A percentile compares a stretch with the other conserved stretches of the same genome.
Conservation (phyloP, 305 asterid species). For the Caryopteris hybrid region DNA sequence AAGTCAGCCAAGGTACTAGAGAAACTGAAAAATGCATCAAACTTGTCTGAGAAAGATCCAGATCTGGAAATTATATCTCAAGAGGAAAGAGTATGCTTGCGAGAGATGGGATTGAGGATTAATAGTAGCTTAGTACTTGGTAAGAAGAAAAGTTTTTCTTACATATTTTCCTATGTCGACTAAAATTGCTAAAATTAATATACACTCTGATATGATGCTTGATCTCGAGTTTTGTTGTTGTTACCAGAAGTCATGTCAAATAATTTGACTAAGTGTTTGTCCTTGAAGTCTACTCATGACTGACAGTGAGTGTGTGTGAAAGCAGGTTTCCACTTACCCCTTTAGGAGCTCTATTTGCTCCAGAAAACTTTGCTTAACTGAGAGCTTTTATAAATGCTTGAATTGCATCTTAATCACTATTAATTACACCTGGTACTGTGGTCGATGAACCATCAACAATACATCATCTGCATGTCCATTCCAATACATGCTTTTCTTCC, state of each 20-base stretch:
- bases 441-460: not conserved
- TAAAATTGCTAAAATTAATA: too few species aligned
- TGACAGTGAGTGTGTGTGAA: not conserved
- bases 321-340: not conserved
- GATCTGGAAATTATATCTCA: conserved; percentile 70
- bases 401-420: not conserved
- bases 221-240: not conserved
- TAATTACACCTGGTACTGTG: not conserved
- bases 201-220: not conserved
- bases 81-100: conserved; percentile 76
- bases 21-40: conserved; percentile 47
- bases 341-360: not conserved
- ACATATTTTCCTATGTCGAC: too few species aligned
- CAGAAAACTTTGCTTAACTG: not conserved
- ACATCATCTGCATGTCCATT: not conserved
- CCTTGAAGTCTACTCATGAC: not conserved
- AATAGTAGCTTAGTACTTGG: conserved; percentile 80
- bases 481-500: not conserved
- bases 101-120: conserved; percentile 61
- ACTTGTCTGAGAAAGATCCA: conserved; percentile 44
- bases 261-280: not conserved
- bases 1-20: conserved; percentile 46
- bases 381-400: not conserved
- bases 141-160: conserved; percentile 29
- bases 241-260: not conserved